phyloP scores from a whole-genome alignment of 495 filamentous ascomycete species.

The Usnea hakonensis region DNA sequence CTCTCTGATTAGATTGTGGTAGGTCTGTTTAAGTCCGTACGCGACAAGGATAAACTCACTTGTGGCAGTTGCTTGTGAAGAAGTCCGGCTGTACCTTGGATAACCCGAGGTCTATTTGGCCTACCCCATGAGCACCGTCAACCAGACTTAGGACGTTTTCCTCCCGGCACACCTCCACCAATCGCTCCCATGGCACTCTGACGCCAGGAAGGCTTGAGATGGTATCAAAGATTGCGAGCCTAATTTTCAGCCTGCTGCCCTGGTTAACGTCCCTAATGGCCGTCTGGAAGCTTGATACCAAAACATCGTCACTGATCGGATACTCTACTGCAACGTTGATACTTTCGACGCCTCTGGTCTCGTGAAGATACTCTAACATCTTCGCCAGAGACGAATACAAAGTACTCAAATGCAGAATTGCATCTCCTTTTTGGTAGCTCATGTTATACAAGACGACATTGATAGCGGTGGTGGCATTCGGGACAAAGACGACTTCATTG shows the following conservation, averaged over 20 bases:
- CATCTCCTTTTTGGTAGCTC: slow-evolving; percentile 48
- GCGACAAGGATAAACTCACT: slow-evolving; percentile 39
- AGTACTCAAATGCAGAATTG: slow-evolving; percentile 61
- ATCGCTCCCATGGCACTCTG: slow-evolving; percentile 64
- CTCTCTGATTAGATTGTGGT: neutral
- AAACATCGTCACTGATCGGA: slow-evolving; percentile 51
- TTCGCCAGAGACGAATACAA: slow-evolving; percentile 73
- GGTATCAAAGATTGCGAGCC: slow-evolving; percentile 69
- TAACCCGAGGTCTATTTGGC: slow-evolving; percentile 65
- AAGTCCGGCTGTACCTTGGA: slow-evolving; percentile 65
- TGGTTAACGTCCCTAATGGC: slow-evolving; percentile 36
- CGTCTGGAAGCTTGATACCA: slow-evolving; percentile 46
- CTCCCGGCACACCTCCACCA: slow-evolving; percentile 55
- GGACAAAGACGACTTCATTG: slow-evolving; percentile 64
- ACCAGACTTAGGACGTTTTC: slow-evolving; percentile 55
- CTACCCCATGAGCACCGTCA: slow-evolving; percentile 80
- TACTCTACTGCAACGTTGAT: slow-evolving; percentile 43
- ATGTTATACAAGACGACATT: slow-evolving; percentile 74
- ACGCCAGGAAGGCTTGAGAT: slow-evolving; percentile 69
- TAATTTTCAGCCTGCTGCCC: slow-evolving; percentile 39
- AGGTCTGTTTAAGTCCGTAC: neutral
- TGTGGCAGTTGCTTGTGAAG: slow-evolving; percentile 77
- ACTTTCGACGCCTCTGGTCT: slow-evolving; percentile 39
- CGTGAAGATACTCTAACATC: slow-evolving; percentile 58
- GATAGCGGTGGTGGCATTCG: slow-evolving; percentile 73